Evolutionary conservation across 1,284 basidiomycete genomes (phyloP).

Genomic region (Rhodotorula sp.): DNA sequence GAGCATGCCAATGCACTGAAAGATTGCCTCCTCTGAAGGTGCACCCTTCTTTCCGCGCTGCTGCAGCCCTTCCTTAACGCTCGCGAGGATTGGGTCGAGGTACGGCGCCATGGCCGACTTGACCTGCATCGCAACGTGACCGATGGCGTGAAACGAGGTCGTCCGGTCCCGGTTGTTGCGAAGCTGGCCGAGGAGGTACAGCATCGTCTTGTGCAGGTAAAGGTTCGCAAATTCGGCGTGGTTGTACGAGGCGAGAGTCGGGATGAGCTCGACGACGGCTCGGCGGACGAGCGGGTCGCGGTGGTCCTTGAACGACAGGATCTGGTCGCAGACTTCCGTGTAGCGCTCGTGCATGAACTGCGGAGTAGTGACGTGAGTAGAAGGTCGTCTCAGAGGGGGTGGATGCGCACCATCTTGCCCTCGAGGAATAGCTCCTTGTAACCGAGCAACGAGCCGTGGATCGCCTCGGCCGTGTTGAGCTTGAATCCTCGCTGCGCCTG

Average conservation of each 20-base stretch:
- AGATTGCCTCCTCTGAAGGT: conserved; percentile 90
- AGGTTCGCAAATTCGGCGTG: conserved; percentile 84
- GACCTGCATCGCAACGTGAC: conserved; percentile 88
- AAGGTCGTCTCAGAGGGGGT: not conserved
- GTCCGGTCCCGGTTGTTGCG: conserved; percentile 86
- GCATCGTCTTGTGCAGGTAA: conserved; percentile 88
- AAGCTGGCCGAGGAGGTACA: conserved; percentile 79
- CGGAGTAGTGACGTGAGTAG: too few relatives aligned
- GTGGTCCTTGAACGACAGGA: conserved; percentile 82
- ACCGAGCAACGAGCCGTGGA: conserved; percentile 89
- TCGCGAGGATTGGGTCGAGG: conserved; percentile 84
- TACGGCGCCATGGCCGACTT: conserved; percentile 94
- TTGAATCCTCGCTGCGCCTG: conserved; percentile 86
- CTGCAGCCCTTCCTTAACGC: conserved; percentile 84
- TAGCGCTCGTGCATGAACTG: conserved; percentile 41
- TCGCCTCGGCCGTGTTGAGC: conserved; percentile 71
- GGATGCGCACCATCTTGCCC: conserved; percentile 73
- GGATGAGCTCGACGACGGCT: conserved; percentile 90
- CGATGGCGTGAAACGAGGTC: conserved; percentile 93
- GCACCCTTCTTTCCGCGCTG: conserved; percentile 84
- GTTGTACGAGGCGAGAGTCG: conserved; percentile 90
- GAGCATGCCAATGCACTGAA: conserved; percentile 96
- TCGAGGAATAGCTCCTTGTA: conserved; percentile 89
- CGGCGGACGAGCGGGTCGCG: conserved; percentile 82
- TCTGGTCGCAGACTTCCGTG: conserved; percentile 70